Base-by-base conservation (phyloP, 2,329 filamentous ascomycete species). In the Talaromyces sp. region DNA sequence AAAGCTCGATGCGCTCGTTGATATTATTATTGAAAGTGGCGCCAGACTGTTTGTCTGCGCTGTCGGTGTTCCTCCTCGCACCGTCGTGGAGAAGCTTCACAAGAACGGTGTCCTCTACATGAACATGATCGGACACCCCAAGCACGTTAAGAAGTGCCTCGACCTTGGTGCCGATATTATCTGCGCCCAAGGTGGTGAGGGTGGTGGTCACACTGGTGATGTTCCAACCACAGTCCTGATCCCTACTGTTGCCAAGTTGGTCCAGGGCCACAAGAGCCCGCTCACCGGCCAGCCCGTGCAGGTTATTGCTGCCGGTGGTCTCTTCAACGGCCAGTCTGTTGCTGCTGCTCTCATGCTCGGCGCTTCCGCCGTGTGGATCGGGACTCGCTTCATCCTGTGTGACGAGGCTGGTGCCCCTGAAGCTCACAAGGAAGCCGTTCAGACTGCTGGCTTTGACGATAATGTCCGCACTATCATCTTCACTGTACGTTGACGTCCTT, bases 61-160 rank as follows among this genome's bases (percentile, higher is more conserved):
- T 71, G 92, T 99, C 75, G 95, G 95, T 72, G 90, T 98, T 30
- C 93, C 95, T 51, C 92, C 95, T 68, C 91, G 91, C 79, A 82
- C 85, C 69, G 89, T 97, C 63, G 92, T 99, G 72, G 92, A 98
- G 68, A 89, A 86, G 75, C 87, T 99, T 54, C 95, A 99, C 85
- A 85, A 87, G 73, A 82, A 87, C 72, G 93, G 93, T 68, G 86
- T 99, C 69, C 85, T 96, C 68, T 96, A 96, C 85, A 98, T 98
- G 95, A 99, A 99, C 88, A 99, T 99, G 95, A 93, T 99, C 76
- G 95, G 95, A 68, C 95, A 99, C 85, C 94, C 95, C 74, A 99
- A 99, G 88, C 95, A 99, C 82, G 94, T 96, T 66, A 86, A 92
- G 80, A 99, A 98, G 85, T 96, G 92, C 79, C 85, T 99, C 65